Evolutionary conservation across 2,329 filamentous ascomycete genomes (phyloP).

Genomic region (Lojkania enalia): DNA sequence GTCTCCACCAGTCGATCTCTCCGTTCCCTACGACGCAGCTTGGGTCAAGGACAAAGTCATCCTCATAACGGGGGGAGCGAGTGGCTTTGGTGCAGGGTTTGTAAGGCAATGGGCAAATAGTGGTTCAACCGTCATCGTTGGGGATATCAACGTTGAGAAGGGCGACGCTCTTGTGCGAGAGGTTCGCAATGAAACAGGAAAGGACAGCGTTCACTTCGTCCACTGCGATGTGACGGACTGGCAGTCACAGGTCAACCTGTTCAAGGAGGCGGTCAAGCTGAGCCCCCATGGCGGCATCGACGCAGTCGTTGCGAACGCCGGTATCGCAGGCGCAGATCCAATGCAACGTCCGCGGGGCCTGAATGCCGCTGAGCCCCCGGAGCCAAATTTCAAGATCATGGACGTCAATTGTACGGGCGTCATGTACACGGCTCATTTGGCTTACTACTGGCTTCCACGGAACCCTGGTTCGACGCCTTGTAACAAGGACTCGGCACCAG

Average conservation of each 20-base stretch:
- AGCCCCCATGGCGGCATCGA: conserved; percentile 62
- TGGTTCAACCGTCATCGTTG: conserved; percentile 63
- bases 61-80: conserved; percentile 46
- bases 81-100: conserved; percentile 46
- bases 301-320: conserved; percentile 68
- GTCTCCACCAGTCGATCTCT: conserved; percentile 44
- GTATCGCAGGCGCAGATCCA: conserved; percentile 53
- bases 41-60: conserved; percentile 46
- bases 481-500: conserved; percentile 35
- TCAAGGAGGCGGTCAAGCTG: conserved; percentile 59
- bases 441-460: conserved; percentile 60
- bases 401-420: conserved; percentile 67
- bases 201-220: conserved; percentile 57
- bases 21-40: conserved; percentile 37
- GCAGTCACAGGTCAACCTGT: conserved; percentile 65
- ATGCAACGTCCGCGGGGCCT: conserved; percentile 56
- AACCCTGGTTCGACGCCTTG: conserved; percentile 51
- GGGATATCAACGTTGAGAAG: conserved; percentile 61
- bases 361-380: conserved; percentile 50
- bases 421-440: conserved; percentile 67
- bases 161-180: conserved; percentile 61
- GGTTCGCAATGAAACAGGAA: conserved; percentile 50
- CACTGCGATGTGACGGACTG: conserved; percentile 68
- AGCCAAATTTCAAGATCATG: conserved; percentile 58
- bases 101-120: conserved; percentile 42